A percentile compares a stretch with the other conserved stretches of the same genome.
phyloP scores from a whole-genome alignment of 2,329 filamentous ascomycete genomes.

The Huntiella savannae region DNA sequence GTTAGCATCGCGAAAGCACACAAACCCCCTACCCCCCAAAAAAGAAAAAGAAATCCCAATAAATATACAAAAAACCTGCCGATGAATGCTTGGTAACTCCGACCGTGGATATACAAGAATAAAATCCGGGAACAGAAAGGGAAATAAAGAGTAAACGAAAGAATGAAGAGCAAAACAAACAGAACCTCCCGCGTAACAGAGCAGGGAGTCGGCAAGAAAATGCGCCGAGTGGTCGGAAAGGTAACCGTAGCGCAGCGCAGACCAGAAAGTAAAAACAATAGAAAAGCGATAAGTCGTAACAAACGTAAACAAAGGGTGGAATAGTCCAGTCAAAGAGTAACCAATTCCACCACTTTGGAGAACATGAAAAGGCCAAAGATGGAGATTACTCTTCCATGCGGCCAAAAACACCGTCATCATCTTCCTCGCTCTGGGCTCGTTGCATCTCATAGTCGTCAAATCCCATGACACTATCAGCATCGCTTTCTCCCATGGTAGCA shows the following conservation, averaged over 20 bases:
- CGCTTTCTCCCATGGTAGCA: conserved; percentile 48
- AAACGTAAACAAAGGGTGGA: background rate
- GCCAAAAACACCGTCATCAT: conserved; percentile 90
- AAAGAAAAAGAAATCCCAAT: background rate
- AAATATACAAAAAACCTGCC: conserved; percentile 1
- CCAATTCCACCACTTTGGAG: background rate
- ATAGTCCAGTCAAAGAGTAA: background rate
- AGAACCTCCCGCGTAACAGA: background rate
- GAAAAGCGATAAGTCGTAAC: conserved; percentile 4
- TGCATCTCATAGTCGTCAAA: conserved; percentile 45
- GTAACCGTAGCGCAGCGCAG: background rate
- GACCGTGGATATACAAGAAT: background rate
- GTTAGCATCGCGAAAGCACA: background rate
- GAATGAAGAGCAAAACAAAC: background rate
- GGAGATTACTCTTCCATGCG: conserved; percentile 59
- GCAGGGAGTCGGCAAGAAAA: background rate
- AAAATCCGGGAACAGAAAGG: background rate
- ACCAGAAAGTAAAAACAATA: background rate
- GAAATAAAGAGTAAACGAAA: conserved; percentile 1
- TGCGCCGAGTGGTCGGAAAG: background rate
- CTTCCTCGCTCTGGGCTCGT: conserved; percentile 58
- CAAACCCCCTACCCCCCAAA: background rate
- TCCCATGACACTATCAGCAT: conserved; percentile 38
- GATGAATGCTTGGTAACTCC: background rate
- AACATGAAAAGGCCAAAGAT: background rate